A percentile compares a stretch with the other conserved stretches of the same genome.
Conservation (phyloP, 306 rosid species). For the Inga leiocalycina region DNA sequence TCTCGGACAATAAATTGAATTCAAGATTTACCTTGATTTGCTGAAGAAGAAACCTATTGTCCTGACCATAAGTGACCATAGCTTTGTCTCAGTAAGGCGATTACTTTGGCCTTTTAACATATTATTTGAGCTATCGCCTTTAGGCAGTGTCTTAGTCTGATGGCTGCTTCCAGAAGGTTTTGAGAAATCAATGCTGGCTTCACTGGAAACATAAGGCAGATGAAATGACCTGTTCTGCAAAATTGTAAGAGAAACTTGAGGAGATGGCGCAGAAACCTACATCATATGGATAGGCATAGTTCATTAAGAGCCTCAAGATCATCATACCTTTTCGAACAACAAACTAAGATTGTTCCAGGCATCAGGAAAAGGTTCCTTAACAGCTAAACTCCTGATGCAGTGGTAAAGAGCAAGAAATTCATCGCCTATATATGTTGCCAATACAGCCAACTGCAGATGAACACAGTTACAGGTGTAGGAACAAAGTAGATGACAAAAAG, state of each 20-base stretch:
- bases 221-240: conserved; percentile 82
- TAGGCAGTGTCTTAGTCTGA: conserved; percentile 31
- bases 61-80: conserved; percentile 79
- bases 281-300: conserved; percentile 1
- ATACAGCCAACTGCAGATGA: conserved; percentile 79
- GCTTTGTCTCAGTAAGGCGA: conserved; percentile 36
- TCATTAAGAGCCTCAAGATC: conserved; percentile 13
- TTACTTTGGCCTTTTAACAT: conserved; percentile 37
- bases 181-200: conserved; percentile 50
- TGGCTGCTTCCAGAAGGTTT: conserved; percentile 45
- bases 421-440: conserved; percentile 90
- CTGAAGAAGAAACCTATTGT: conserved; percentile 74
- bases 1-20: conserved; percentile 15
- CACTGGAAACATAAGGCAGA: conserved; percentile 41
- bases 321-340: conserved; percentile 81
- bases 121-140: conserved; percentile 37
- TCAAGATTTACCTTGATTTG: conserved; percentile 67
- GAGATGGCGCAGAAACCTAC: conserved; percentile 25
- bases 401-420: conserved; percentile 95
- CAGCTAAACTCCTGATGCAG: conserved; percentile 89
- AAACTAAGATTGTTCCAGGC: conserved; percentile 80
- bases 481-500: conserved; percentile 26
- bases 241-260: conserved; percentile 46
- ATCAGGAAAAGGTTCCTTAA: conserved; percentile 93
- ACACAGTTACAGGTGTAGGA: conserved; percentile 25